phyloP scores from a whole-genome alignment of 352 stramenopile species.

The Pythium scleroteichum region DNA sequence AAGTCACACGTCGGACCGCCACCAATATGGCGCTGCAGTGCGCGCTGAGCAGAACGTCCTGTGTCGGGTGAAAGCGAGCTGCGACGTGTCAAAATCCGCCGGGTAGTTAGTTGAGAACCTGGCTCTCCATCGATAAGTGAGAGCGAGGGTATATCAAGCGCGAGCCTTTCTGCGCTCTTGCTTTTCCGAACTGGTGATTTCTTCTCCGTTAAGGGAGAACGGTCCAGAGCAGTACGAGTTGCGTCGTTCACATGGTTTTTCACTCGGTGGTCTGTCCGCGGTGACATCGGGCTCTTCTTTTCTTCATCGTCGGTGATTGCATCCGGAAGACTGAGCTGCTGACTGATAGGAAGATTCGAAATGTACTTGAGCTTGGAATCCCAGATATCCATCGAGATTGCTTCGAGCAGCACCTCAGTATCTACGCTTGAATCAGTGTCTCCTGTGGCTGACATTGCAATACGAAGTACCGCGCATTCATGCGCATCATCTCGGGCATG shows the following conservation, averaged over 20 bases:
- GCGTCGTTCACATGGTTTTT: neutral
- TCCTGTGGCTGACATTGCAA: slow-evolving; percentile 75
- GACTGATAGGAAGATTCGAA: slow-evolving; percentile 67
- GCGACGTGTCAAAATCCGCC: slow-evolving; percentile 19
- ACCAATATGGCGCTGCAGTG: slow-evolving; percentile 71
- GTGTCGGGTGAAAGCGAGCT: slow-evolving; percentile 57
- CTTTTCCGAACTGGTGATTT: slow-evolving; percentile 27
- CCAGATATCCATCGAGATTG: slow-evolving; percentile 88
- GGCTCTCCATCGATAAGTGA: neutral
- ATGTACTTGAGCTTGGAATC: slow-evolving; percentile 82
- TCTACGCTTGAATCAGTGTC: slow-evolving; percentile 62
- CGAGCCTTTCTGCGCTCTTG: slow-evolving; percentile 24
- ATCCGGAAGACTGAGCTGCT: slow-evolving; percentile 64
- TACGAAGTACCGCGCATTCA: slow-evolving; percentile 72
- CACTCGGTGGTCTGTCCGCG: slow-evolving; percentile 3
- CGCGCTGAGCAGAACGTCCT: slow-evolving; percentile 51
- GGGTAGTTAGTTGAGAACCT: slow-evolving; percentile 21
- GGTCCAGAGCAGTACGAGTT: neutral
- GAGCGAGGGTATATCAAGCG: slow-evolving; percentile 13
- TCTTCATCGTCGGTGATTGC: slow-evolving; percentile 26
- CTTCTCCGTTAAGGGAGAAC: slow-evolving; percentile 2
- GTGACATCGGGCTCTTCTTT: slow-evolving; percentile 8
- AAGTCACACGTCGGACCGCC: slow-evolving; percentile 74
- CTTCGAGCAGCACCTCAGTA: slow-evolving; percentile 80
- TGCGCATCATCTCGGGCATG: slow-evolving; percentile 35